These are phyloP conservation scores for Boletus reticulatus DNA, from an alignment of 768 basidiomycete genomes.

Conservation along the genomic window DNA sequence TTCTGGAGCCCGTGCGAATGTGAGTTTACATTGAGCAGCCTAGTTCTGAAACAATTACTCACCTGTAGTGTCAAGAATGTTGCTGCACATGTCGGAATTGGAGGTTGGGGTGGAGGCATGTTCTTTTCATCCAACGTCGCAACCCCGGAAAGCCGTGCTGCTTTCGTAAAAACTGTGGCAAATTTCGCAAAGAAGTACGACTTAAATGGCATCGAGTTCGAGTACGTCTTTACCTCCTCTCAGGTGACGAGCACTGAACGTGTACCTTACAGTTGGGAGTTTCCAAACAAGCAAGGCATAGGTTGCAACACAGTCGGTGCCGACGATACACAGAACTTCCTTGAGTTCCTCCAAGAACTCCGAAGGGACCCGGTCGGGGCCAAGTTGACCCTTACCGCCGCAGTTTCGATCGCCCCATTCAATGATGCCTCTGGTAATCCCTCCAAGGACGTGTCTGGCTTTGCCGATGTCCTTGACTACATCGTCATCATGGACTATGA, in stretches of 20 bases:
- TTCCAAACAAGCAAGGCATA: conserved; percentile 63
- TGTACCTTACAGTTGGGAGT: conserved; percentile 74
- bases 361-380: conserved; percentile 48
- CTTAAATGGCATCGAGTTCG: conserved; percentile 52
- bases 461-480: conserved; percentile 68
- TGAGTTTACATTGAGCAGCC: conserved; percentile 13
- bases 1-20: conserved; percentile 35
- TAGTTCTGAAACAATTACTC: not conserved
- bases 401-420: conserved; percentile 68
- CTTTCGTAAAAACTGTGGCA: conserved; percentile 57
- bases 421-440: conserved; percentile 56
- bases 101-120: conserved; percentile 68
- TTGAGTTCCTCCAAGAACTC: conserved; percentile 70
- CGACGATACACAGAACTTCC: conserved; percentile 73
- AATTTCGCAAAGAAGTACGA: conserved; percentile 46
- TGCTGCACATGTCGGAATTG: conserved; percentile 56
- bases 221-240: conserved; percentile 14
- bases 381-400: conserved; percentile 67
- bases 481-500: conserved; percentile 69
- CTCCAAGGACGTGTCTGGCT: conserved; percentile 63
- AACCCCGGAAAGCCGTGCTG: conserved; percentile 53
- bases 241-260: not conserved
- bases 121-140: conserved; percentile 66
- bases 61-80: conserved; percentile 44
- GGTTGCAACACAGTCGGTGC: conserved; percentile 60